Conservation (phyloP, 2,329 filamentous ascomycete genomes). For the Nakataea oryzae region DNA sequence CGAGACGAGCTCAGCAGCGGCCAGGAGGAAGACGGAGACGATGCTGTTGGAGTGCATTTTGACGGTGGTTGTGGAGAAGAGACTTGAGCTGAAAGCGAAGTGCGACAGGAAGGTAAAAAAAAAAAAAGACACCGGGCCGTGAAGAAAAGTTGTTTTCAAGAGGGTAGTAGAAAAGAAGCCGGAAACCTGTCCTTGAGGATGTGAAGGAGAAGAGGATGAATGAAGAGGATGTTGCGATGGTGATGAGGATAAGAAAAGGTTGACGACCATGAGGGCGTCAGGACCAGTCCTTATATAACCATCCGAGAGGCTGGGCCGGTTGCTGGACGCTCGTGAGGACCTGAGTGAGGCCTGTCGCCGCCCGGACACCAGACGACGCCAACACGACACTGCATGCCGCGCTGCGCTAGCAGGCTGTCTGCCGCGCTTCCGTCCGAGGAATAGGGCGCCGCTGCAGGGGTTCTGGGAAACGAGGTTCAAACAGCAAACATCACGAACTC, state of each 20-base stretch:
- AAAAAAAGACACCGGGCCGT: not conserved
- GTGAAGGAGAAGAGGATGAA: not conserved
- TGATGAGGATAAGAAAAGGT: not conserved
- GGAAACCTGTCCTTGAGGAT: not conserved
- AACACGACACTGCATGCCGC: not conserved
- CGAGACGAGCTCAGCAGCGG: slow-evolving; percentile 43
- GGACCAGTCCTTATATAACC: not conserved
- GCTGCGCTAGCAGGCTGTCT: too few species aligned
- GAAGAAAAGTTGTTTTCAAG: not conserved
- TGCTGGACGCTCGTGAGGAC: not conserved
- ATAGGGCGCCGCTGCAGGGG: not conserved
- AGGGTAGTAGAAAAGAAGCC: not conserved
- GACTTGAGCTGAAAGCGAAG: not conserved
- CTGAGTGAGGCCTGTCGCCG: not conserved
- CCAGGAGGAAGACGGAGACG: slow-evolving; percentile 35
- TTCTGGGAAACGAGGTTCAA: not conserved
- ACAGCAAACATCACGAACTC: not conserved
- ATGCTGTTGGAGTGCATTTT: slow-evolving; percentile 20
- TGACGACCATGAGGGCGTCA: not conserved
- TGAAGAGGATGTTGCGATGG: not conserved
- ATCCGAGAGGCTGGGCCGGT: not conserved
- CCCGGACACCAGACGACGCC: not conserved
- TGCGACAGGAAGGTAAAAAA: not conserved
- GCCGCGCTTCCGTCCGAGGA: not conserved
- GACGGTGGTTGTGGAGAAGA: slow-evolving; percentile 1